A percentile compares a stretch with the other conserved stretches of the same genome.
Conservation (phyloP, 495 filamentous ascomycete genomes). For the Trichoderma reesei region DNA sequence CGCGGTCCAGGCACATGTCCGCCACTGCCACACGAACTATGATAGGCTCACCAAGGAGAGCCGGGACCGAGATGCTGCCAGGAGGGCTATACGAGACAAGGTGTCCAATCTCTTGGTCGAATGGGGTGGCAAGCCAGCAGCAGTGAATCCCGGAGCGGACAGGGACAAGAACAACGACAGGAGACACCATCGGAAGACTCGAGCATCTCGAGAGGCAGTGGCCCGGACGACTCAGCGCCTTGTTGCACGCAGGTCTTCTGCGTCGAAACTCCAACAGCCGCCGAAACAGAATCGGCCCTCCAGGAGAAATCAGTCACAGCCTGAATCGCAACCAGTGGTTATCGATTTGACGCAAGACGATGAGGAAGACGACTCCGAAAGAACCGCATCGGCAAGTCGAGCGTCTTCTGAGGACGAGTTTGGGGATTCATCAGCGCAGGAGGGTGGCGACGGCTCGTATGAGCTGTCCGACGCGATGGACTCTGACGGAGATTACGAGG, state of each 20-base stretch:
- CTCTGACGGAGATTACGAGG: background rate
- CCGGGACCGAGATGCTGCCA: background rate
- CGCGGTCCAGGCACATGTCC: slow-evolving; percentile 29
- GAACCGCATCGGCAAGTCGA: background rate
- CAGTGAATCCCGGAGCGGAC: background rate
- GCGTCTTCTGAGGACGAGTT: background rate
- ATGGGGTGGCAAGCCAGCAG: background rate
- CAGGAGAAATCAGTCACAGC: background rate
- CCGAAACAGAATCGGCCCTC: background rate
- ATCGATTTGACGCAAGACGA: slow-evolving; percentile 1
- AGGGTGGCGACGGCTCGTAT: background rate
- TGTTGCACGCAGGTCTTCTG: background rate
- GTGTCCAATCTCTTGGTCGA: background rate
- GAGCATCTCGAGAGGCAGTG: background rate
- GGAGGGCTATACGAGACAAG: background rate
- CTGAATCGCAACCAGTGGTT: background rate
- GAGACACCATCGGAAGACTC: background rate
- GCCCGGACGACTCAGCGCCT: background rate
- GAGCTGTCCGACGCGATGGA: background rate
- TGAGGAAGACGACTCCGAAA: background rate
- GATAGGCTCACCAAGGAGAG: slow-evolving; percentile 12
- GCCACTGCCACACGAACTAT: slow-evolving; percentile 31
- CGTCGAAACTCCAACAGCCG: background rate
- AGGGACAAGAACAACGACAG: background rate
- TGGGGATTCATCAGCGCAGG: background rate